Conservation (phyloP, 257 asterid genomes). For the Voacanga thouarsii region DNA sequence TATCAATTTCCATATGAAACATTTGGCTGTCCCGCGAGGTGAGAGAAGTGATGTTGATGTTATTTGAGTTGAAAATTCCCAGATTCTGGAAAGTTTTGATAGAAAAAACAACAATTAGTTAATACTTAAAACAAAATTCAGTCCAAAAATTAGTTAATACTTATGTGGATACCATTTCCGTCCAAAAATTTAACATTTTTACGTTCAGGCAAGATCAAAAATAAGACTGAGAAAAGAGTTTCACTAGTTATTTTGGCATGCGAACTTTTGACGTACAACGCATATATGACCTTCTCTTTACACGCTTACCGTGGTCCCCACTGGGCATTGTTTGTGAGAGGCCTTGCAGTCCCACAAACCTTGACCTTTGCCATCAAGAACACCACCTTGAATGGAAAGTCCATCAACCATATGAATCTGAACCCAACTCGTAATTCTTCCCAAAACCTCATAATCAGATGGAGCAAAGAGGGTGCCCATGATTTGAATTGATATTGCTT, state of each 20-base stretch:
- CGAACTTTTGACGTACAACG: too few species aligned
- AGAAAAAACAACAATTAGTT: not conserved
- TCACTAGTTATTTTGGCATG: too few species aligned
- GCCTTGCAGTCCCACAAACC: not conserved
- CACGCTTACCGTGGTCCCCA: not conserved
- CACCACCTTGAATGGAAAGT: not conserved
- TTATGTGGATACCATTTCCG: too few species aligned
- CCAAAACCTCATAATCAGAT: not conserved
- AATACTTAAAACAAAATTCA: too few species aligned
- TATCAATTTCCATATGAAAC: slow-evolving; percentile 7
- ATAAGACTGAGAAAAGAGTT: too few species aligned
- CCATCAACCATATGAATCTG: not conserved
- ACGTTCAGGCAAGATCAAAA: too few species aligned
- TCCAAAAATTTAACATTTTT: too few species aligned
- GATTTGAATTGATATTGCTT: too few species aligned
- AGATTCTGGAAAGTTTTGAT: slow-evolving; percentile 2
- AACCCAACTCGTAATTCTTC: not conserved
- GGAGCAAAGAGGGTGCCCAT: not conserved
- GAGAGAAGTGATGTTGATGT: slow-evolving; percentile 5
- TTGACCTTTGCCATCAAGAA: not conserved
- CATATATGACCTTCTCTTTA: too few species aligned
- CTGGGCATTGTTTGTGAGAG: not conserved
- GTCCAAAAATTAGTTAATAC: not conserved
- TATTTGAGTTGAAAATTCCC: slow-evolving; percentile 12
- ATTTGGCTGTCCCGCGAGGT: not conserved